phyloP scores from a whole-genome alignment of 78 protist genomes.

The Chrysochromulina parva region DNA sequence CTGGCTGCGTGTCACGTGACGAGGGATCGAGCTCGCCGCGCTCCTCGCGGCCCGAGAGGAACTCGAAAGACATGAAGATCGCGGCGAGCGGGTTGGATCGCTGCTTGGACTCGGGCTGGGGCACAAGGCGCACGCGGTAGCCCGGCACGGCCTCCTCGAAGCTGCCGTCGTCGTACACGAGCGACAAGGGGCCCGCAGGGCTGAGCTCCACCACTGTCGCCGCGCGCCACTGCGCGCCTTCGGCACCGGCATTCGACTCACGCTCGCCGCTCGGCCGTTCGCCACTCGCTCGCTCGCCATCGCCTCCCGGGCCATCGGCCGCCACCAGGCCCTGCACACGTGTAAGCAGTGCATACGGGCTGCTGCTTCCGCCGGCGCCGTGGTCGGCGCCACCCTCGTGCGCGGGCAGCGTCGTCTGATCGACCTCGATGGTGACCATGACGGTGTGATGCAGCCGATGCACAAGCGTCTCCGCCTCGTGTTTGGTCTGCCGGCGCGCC shows the following conservation, averaged over 20 bases:
- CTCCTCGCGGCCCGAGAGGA: background rate
- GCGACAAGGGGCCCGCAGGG: background rate
- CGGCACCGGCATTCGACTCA: background rate
- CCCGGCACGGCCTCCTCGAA: background rate
- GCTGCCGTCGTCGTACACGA: background rate
- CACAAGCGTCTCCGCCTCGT: constrained; percentile 7
- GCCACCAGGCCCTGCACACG: constrained; percentile 7
- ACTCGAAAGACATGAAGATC: constrained; percentile 2
- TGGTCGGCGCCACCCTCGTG: background rate
- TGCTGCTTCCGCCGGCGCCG: background rate
- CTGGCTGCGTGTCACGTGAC: background rate
- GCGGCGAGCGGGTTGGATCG: constrained; percentile 18
- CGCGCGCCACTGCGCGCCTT: background rate
- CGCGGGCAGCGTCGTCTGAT: background rate
- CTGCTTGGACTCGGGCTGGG: no score
- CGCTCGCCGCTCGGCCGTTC: background rate
- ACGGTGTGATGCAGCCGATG: background rate
- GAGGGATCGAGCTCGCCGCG: background rate
- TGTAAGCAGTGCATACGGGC: background rate
- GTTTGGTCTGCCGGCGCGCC: constrained; percentile 13
- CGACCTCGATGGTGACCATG: background rate
- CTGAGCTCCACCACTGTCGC: background rate
- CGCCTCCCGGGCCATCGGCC: background rate
- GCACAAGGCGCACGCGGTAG: background rate
- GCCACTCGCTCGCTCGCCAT: background rate